Evolutionary conservation across 805 yeast species (phyloP), one percentile per base, ranked within the genome.

Genomic region (Saturnispora quitensis): DNA sequence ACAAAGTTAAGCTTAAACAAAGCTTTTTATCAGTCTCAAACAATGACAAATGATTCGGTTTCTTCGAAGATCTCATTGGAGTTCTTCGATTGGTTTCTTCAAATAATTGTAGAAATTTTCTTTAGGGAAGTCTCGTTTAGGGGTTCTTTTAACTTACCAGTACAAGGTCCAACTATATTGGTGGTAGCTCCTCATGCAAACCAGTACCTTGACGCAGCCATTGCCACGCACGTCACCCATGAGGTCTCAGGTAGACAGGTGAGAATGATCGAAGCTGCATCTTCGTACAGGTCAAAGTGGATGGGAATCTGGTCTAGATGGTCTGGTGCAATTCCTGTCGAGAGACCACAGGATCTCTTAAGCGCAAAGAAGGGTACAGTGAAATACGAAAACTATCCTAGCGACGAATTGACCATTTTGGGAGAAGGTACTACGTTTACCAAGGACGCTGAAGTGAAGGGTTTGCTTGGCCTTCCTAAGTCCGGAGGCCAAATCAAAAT

Each of bases 141-240:
- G 54, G 97, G 97, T 1, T 89, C 96, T 1, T 88, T 80, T 68
- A 77, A 78, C 51, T 60, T 79, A 34, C 84, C 85, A 0, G 73
- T 76, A 31, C 67, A 75, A 9, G 97, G 97, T 0, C 91, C 98
- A 0, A 83, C 89, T 8, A 84, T 91, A 50, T 84, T 93, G 56
- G 98, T 93, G 35, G 95, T 93, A 10, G 99, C 97, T 2, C 98
- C 98, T 1, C 99, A 91, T 70, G 95, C 96, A n/a, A 88, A 88
- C 63, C 96, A 88, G 61, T 86, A 86, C 56, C 81, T 86, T 35
- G 84, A 78, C 58, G 72, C 71, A 5, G 79, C 89, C 25, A 73
- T 93, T 47, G 72, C 88, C 33, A 81, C 87, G 77, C 80, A 84
- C 45, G 87, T 84, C 58, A 87, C 87, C 20, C 76, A 82, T 59